These are phyloP conservation scores for Ganoderma meredithae DNA, from an alignment of 1,284 basidiomycete species.

Conservation along the genomic window DNA sequence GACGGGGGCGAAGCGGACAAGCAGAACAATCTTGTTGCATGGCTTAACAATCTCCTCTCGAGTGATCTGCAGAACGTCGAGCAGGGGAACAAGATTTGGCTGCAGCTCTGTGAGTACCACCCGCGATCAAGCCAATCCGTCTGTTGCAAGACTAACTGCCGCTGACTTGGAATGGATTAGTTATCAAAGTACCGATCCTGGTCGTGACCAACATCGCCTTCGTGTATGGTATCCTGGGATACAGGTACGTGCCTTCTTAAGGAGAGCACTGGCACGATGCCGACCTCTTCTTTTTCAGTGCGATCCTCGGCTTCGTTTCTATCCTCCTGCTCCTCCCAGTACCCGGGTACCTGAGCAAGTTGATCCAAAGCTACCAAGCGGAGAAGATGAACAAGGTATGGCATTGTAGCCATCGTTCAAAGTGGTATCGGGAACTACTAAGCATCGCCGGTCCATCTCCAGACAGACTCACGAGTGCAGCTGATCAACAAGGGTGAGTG, in stretches of 20 bases:
- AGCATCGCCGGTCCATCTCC: background rate
- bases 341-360: slow-evolving; percentile 46
- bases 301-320: slow-evolving; percentile 57
- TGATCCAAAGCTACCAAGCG: slow-evolving; percentile 40
- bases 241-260: slow-evolving; percentile 43
- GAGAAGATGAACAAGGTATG: slow-evolving; percentile 44
- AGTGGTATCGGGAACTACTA: slow-evolving; percentile 22
- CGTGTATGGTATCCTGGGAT: slow-evolving; percentile 55
- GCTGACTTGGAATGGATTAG: slow-evolving; percentile 36
- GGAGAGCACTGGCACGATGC: background rate
- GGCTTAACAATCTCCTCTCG: slow-evolving; percentile 54
- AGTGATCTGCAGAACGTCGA: slow-evolving; percentile 46
- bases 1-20: slow-evolving; percentile 21
- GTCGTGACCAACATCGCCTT: slow-evolving; percentile 46
- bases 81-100: slow-evolving; percentile 43
- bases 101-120: slow-evolving; percentile 35
- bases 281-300: slow-evolving; percentile 34
- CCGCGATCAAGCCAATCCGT: background rate
- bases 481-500: slow-evolving; percentile 50
- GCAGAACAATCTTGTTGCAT: slow-evolving; percentile 51
- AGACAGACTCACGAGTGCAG: slow-evolving; percentile 58
- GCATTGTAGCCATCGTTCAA: slow-evolving; percentile 27
- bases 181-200: slow-evolving; percentile 45
- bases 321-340: slow-evolving; percentile 62
- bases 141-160: background rate